A percentile compares a stretch with the other conserved stretches of the same genome.
phyloP scores from a whole-genome alignment of 352 stramenopile species.

The Thalassiosira hispida region DNA sequence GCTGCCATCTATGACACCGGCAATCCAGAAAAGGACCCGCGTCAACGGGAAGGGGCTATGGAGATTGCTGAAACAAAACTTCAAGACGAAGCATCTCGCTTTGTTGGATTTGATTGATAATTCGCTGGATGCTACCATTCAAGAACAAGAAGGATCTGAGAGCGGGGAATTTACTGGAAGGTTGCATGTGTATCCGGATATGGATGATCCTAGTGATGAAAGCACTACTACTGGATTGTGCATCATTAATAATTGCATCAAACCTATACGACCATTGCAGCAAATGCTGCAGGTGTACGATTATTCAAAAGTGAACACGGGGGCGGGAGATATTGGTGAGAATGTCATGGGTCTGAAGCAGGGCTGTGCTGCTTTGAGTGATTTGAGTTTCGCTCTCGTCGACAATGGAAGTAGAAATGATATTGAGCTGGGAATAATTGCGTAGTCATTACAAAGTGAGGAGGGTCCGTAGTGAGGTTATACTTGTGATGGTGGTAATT shows the following conservation, averaged over 20 bases:
- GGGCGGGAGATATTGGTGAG: slow-evolving; percentile 45
- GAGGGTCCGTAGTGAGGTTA: slow-evolving; percentile 54
- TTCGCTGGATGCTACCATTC: slow-evolving; percentile 64
- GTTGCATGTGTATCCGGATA: slow-evolving; percentile 47
- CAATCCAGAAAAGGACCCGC: slow-evolving; percentile 18
- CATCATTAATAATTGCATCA: slow-evolving; percentile 59
- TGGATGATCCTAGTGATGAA: slow-evolving; percentile 2
- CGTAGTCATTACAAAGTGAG: slow-evolving; percentile 54
- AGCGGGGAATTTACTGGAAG: slow-evolving; percentile 28
- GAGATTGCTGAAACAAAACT: slow-evolving; percentile 62
- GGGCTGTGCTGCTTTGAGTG: slow-evolving; percentile 45
- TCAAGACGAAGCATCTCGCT: slow-evolving; percentile 60
- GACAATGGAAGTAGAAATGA: slow-evolving; percentile 32
- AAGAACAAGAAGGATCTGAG: background rate
- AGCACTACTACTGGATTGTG: slow-evolving; percentile 39
- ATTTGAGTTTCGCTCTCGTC: slow-evolving; percentile 51
- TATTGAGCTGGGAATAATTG: slow-evolving; percentile 61
- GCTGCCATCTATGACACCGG: too few species aligned
- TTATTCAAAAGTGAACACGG: slow-evolving; percentile 53
- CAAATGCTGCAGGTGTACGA: slow-evolving; percentile 62
- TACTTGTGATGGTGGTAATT: too few species aligned
- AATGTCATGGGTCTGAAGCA: slow-evolving; percentile 65
- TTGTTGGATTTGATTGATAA: slow-evolving; percentile 78
- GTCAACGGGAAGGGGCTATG: slow-evolving; percentile 69
- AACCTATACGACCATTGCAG: slow-evolving; percentile 50